Percentiles rank a stretch among this genome's conserved stretches.
Evolutionary conservation across 306 rosid species (phyloP).

Genomic region (Ammopiptanthus mongolicus): DNA sequence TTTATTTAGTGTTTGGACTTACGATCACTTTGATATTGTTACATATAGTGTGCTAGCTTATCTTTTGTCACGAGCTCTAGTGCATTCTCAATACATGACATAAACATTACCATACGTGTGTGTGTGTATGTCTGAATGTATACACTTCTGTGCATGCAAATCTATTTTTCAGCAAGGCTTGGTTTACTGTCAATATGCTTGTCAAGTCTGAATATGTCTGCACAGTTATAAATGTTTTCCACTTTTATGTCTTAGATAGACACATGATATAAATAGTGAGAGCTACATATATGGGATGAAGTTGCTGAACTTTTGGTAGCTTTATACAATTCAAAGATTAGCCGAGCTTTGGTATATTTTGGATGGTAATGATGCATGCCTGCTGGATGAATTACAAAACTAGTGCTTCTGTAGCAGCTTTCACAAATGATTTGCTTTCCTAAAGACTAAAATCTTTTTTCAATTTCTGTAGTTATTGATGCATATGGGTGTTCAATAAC

Average conservation of each 20-base stretch:
- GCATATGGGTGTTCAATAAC: not conserved
- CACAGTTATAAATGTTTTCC: not conserved
- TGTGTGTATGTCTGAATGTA: not conserved
- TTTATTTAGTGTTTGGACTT: constrained; percentile 12
- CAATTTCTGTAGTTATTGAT: constrained; percentile 1
- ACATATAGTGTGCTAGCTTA: not conserved
- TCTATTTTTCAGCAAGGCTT: not conserved
- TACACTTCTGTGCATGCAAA: not conserved
- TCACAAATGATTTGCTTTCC: not conserved
- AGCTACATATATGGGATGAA: not conserved
- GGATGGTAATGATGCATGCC: not conserved
- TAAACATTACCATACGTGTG: not conserved
- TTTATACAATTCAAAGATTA: not conserved
- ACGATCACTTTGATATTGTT: constrained; percentile 8
- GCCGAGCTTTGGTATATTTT: not conserved
- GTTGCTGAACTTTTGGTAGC: not conserved
- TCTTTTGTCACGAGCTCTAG: constrained; percentile 1
- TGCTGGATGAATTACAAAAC: constrained; percentile 4
- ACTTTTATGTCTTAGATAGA: not conserved
- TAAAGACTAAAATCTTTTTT: not conserved
- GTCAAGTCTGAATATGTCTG: not conserved
- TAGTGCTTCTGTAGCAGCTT: not conserved
- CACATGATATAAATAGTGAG: constrained; percentile 1
- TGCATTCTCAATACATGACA: not conserved
- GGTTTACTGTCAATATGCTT: constrained; percentile 11